phyloP scores from a whole-genome alignment of 208 protist species.

The Trypanosomatidae sp. region DNA sequence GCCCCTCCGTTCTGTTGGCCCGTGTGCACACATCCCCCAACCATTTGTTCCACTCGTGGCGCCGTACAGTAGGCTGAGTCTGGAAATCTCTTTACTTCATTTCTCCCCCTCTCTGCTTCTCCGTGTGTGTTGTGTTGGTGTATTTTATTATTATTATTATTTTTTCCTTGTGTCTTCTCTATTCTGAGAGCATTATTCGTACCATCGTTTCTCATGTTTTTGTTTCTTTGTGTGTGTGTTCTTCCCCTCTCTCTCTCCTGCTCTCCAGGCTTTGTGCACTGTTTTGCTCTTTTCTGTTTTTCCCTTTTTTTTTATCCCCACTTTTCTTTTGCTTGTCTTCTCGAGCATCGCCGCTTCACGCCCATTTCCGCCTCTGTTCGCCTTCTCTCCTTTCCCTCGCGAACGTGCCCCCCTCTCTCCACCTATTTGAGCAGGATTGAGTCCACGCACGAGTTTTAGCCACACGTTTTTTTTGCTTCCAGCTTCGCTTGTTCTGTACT shows the following conservation, averaged over 20 bases:
- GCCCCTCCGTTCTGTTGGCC: background rate
- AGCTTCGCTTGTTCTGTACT: background rate
- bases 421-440: background rate
- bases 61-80: background rate
- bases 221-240: background rate
- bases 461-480: background rate
- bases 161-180: background rate
- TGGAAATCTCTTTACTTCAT: background rate
- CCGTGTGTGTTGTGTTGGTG: background rate
- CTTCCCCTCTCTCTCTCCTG: no score
- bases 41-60: background rate
- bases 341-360: background rate
- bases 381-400: background rate
- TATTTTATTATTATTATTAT: background rate
- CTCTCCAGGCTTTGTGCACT: no score
- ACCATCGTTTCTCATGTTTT: background rate
- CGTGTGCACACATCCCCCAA: background rate
- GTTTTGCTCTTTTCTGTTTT: slow-evolving; percentile 1
- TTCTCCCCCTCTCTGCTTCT: background rate
- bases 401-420: background rate
- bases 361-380: background rate
- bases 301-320: background rate
- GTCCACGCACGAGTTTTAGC: background rate
- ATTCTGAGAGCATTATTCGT: background rate
- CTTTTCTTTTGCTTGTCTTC: background rate